Conservation (phyloP, 2,329 filamentous ascomycete genomes). For the Beauveria sp. region DNA sequence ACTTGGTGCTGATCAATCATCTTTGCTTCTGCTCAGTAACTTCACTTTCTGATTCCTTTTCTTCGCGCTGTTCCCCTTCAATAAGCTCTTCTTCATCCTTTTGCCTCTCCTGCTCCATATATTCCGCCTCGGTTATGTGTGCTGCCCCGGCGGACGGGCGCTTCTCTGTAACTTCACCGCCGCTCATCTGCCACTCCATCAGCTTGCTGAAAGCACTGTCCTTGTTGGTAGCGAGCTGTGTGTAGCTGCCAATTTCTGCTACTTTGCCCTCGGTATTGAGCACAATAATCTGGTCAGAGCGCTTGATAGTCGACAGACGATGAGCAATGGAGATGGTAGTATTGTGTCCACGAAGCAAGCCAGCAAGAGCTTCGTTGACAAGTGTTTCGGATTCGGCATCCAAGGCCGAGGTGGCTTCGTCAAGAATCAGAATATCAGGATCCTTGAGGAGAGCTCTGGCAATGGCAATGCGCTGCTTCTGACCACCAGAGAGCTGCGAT, state of each 20-base stretch:
- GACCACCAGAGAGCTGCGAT: constrained; percentile 88
- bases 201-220: constrained; percentile 85
- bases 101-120: constrained; percentile 33
- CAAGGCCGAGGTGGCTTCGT: constrained; percentile 91
- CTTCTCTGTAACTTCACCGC: constrained; percentile 55
- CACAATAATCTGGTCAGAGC: constrained; percentile 90
- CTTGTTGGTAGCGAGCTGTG: constrained; percentile 62
- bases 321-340: constrained; percentile 98
- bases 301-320: constrained; percentile 90
- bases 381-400: constrained; percentile 96
- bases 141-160: constrained; percentile 25
- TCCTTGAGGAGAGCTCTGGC: constrained; percentile 90
- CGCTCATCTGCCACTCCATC: constrained; percentile 98
- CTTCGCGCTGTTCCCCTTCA: constrained; percentile 26
- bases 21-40: constrained; percentile 14
- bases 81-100: constrained; percentile 35
- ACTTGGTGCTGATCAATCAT: background rate
- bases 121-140: constrained; percentile 42
- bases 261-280: constrained; percentile 80
- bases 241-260: constrained; percentile 82
- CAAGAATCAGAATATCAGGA: constrained; percentile 91
- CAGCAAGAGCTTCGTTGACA: constrained; percentile 81
- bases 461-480: constrained; percentile 97
- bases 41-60: constrained; percentile 20
- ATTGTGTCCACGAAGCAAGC: constrained; percentile 75